Evolutionary conservation across 805 yeast genomes (phyloP).

Genomic region (Cyberlindnera meyerae): DNA sequence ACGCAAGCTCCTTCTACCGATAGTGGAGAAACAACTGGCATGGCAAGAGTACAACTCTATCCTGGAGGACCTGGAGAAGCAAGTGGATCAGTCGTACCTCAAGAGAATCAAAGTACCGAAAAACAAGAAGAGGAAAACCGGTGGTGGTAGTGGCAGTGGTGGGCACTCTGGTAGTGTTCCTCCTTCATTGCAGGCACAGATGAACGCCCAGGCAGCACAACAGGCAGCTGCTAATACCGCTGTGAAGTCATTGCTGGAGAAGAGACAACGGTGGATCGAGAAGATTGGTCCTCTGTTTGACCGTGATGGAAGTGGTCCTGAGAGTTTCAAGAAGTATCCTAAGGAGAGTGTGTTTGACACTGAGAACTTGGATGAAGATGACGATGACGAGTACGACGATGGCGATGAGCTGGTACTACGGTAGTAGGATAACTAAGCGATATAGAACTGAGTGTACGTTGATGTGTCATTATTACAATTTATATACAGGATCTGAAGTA

Average conservation of each 20-base stretch:
- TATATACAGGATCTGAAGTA: background rate
- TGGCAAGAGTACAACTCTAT: conserved; percentile 92
- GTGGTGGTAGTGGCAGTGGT: conserved; percentile 16
- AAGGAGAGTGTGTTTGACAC: conserved; percentile 20
- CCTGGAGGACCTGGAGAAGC: conserved; percentile 90
- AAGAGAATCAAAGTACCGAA: conserved; percentile 74
- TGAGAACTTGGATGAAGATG: conserved; percentile 27
- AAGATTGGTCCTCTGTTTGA: conserved; percentile 84
- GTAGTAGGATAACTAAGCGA: conserved; percentile 17
- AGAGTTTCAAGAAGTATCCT: conserved; percentile 22
- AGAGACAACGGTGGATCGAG: conserved; percentile 81
- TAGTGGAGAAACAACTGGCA: conserved; percentile 83
- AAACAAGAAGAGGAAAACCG: conserved; percentile 35
- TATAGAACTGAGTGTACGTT: background rate
- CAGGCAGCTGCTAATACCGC: conserved; percentile 77
- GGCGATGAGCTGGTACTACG: conserved; percentile 29
- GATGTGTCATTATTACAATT: background rate
- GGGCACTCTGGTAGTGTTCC: no score
- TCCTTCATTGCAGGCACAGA: conserved; percentile 29
- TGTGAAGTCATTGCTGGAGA: conserved; percentile 73
- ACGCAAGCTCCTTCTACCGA: conserved; percentile 60
- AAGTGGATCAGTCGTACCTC: conserved; percentile 89
- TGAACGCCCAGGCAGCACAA: conserved; percentile 36
- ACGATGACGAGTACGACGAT: conserved; percentile 28
- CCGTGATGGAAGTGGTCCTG: conserved; percentile 23